phyloP scores from a whole-genome alignment of 176 grass and related monocot genomes.

The Musa beccarii region DNA sequence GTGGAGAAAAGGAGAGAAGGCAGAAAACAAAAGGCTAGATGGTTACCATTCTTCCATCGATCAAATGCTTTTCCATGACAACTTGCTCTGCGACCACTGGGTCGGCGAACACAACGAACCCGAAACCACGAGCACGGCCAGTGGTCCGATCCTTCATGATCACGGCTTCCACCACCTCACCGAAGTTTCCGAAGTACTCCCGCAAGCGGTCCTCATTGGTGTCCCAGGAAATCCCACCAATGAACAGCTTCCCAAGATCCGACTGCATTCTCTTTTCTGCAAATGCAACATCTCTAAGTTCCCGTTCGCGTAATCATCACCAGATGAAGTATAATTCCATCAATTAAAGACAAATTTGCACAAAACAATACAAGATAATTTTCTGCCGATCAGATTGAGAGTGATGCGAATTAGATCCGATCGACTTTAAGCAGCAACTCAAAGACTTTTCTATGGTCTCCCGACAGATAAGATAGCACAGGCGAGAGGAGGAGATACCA shows the following conservation, averaged over 20 bases:
- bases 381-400: not conserved
- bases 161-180: slow-evolving; percentile 81
- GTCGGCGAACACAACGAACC: slow-evolving; percentile 81
- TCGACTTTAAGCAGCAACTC: not conserved
- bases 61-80: slow-evolving; percentile 78
- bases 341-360: not conserved
- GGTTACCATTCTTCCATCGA: slow-evolving; percentile 82
- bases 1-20: not conserved
- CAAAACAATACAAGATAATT: not conserved
- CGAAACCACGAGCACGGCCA: slow-evolving; percentile 67
- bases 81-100: slow-evolving; percentile 51
- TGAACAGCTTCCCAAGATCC: slow-evolving; percentile 75
- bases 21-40: not conserved
- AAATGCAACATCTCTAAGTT: slow-evolving; percentile 12
- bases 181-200: slow-evolving; percentile 74
- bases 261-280: slow-evolving; percentile 47
- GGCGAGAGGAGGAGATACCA: not conserved
- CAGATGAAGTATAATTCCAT: slow-evolving; percentile 16
- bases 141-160: slow-evolving; percentile 80
- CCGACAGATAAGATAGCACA: not conserved
- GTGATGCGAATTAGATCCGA: slow-evolving; percentile 2
- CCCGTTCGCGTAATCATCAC: slow-evolving; percentile 14
- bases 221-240: slow-evolving; percentile 96
- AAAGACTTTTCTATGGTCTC: not conserved
- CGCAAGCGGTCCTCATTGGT: slow-evolving; percentile 81